Evolutionary conservation across 768 basidiomycete species (phyloP).

Genomic region (Suillus lakei): DNA sequence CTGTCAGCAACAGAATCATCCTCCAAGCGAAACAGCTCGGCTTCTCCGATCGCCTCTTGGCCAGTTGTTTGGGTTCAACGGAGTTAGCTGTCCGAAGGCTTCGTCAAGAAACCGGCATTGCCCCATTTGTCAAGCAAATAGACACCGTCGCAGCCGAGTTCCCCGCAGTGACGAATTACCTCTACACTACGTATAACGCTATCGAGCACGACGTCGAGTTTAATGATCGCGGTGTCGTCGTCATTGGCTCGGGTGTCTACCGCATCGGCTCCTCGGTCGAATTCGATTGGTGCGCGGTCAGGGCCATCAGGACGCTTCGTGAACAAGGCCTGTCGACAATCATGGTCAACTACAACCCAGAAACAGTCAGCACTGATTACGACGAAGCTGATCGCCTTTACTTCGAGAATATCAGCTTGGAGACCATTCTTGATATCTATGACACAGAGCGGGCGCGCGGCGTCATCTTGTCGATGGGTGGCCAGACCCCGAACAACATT

Average conservation of each 20-base stretch:
- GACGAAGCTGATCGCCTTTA: slow-evolving; percentile 98
- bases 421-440: slow-evolving; percentile 97
- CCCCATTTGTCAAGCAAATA: slow-evolving; percentile 97
- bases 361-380: slow-evolving; percentile 98
- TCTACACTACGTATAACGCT: slow-evolving; percentile 99
- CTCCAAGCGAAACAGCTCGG: slow-evolving; percentile 91
- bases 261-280: slow-evolving; percentile 99
- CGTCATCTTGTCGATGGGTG: slow-evolving; percentile 97
- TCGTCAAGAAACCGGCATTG: slow-evolving; percentile 82
- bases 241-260: slow-evolving; percentile 97
- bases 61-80: slow-evolving; percentile 81
- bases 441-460: slow-evolving; percentile 88
- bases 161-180: slow-evolving; percentile 98
- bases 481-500: slow-evolving; percentile 98
- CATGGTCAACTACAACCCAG: slow-evolving; percentile 99
- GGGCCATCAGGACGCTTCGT: slow-evolving; percentile 93
- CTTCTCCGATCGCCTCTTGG: slow-evolving; percentile 93
- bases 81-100: slow-evolving; percentile 92
- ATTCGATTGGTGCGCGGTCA: slow-evolving; percentile 99
- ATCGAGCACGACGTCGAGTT: slow-evolving; percentile 91
- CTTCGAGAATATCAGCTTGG: slow-evolving; percentile 98
- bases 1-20: slow-evolving; percentile 64
- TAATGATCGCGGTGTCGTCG: slow-evolving; percentile 93
- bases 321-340: slow-evolving; percentile 94
- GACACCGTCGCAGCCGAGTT: slow-evolving; percentile 99